Conservation (phyloP, 2,329 filamentous ascomycete genomes). For the Neofusicoccum cordaticola region DNA sequence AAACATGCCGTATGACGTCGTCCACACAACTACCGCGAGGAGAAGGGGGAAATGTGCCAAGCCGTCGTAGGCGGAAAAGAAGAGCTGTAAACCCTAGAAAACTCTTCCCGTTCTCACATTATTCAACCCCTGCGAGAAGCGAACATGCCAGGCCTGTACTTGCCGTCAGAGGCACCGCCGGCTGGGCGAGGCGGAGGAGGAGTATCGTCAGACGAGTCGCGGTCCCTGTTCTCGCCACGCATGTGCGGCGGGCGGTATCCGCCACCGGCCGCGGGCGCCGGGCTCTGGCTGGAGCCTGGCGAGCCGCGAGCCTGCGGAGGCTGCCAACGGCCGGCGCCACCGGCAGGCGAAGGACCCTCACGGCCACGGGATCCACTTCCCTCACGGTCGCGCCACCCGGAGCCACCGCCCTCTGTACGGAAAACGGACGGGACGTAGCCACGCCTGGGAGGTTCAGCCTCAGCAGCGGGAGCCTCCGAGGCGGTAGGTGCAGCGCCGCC, state of each 20-base stretch:
- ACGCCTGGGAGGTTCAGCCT: conserved; percentile 35
- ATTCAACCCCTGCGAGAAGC: conserved; percentile 10
- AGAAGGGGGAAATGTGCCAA: background rate
- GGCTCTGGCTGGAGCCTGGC: conserved; percentile 10
- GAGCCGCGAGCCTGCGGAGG: conserved; percentile 4
- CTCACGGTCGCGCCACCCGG: conserved; percentile 39
- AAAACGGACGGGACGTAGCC: conserved; percentile 49
- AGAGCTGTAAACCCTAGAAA: background rate
- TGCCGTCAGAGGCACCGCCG: conserved; percentile 30
- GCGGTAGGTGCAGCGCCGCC: conserved; percentile 29
- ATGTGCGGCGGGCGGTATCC: conserved; percentile 17
- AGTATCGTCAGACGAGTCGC: conserved; percentile 14
- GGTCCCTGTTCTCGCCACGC: conserved; percentile 17
- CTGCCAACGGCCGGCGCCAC: conserved; percentile 23
- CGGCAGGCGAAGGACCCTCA: conserved; percentile 29
- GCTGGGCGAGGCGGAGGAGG: conserved; percentile 13
- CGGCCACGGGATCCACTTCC: conserved; percentile 30
- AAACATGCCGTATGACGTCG: background rate
- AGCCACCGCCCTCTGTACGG: conserved; percentile 33
- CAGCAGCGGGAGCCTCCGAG: conserved; percentile 32
- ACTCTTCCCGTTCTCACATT: background rate
- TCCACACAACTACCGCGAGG: background rate
- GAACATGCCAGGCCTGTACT: conserved; percentile 41
- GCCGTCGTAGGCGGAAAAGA: background rate
- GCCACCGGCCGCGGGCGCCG: background rate